Base-by-base conservation (phyloP, 768 basidiomycete genomes). In the Suillus subaureus region DNA sequence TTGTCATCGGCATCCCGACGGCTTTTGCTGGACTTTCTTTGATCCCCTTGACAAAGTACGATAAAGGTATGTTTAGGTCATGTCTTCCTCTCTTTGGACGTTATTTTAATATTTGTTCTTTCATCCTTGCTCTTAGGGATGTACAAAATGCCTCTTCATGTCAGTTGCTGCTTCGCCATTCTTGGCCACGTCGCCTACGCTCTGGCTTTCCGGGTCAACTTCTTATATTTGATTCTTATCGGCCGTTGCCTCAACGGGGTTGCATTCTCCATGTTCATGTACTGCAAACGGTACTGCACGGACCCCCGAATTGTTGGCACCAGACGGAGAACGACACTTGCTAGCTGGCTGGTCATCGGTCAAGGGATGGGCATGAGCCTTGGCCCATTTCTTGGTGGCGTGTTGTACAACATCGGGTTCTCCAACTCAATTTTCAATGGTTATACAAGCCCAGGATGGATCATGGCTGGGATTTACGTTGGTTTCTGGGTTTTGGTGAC, bases 151-250 rank as follows among this genome's bases (percentile, higher is more conserved):
- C 85, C 89, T 13, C 78, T 91, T 26, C 82, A 84, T 56, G 70
- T 91, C 43, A 80, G 82, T 56, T 91, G 87, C 66, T 79, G 75
- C 4, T 70, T 85, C 1, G 80, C 83, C 28, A 74, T 89, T 58
- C 58, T 87, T 23, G 89, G 89, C 0, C 83, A 87, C 67, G 74
- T 89, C 64, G 75, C 87, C 5, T 89, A 90, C 70, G 88, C 83
- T 15, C 73, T 85, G 39, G 90, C 90, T 0, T 91, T 89, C 72
- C 78, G 73, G 21, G 79, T 84, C 42, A 78, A 85, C 70, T 87
- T 80, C 71, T 82, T 91, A 16, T 90, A 91, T 73, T 79, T 91
- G 68, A 89, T 90, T 69, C 84, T 92, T 67, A 81, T 90, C 39
- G 89, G 88, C 8, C 87, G 90, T n/a, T 85, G 88, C 61, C 84